Evolutionary conservation across 1,284 basidiomycete species (phyloP).

Genomic region (Moniliella sp.): DNA sequence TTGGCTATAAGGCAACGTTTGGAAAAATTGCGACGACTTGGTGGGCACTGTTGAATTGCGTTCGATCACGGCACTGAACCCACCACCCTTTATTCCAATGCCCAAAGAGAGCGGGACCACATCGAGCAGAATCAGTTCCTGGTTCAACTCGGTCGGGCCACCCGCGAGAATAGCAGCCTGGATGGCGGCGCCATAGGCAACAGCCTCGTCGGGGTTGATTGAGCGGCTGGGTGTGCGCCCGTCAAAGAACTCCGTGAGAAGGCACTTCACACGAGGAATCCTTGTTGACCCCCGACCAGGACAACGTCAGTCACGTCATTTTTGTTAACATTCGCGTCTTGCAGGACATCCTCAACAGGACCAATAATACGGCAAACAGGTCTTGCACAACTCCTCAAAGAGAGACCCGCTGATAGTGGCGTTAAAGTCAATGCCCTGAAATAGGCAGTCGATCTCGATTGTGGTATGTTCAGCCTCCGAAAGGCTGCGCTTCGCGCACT

Average conservation of each 20-base stretch:
- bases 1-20: constrained; percentile 33
- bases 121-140: constrained; percentile 32
- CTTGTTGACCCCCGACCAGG: constrained; percentile 98
- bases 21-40: constrained; percentile 33
- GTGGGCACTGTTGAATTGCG: constrained; percentile 33
- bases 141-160: constrained; percentile 34
- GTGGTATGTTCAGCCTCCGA: constrained; percentile 94
- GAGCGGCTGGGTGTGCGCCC: constrained; percentile 93
- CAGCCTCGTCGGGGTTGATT: constrained; percentile 39
- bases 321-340: constrained; percentile 89
- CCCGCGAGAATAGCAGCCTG: constrained; percentile 33
- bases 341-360: constrained; percentile 93
- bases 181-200: constrained; percentile 35
- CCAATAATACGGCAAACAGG: constrained; percentile 87
- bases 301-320: constrained; percentile 98
- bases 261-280: constrained; percentile 95
- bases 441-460: constrained; percentile 94
- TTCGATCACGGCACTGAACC: constrained; percentile 31
- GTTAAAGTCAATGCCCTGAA: constrained; percentile 47
- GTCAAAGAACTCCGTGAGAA: constrained; percentile 92
- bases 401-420: constrained; percentile 46
- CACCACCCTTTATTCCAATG: constrained; percentile 34
- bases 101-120: constrained; percentile 34
- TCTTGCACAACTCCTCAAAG: constrained; percentile 95
- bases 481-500: constrained; percentile 95